These are phyloP conservation scores for Syzygium oleosum DNA, from an alignment of 345 rosid species.

Conservation along the genomic window DNA sequence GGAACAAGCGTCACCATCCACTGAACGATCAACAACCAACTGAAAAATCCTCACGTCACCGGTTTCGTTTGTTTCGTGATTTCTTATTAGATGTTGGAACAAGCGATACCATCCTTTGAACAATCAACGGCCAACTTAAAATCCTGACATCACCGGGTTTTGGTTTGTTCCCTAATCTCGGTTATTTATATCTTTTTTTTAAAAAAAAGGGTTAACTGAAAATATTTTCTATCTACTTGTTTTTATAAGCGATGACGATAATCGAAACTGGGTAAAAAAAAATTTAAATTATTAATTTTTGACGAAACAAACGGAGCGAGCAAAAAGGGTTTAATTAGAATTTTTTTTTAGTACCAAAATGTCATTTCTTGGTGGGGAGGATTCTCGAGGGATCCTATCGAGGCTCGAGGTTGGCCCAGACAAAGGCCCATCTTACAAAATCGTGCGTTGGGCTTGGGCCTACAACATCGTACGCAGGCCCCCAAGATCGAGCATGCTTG, in stretches of 20 bases:
- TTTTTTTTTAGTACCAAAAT: not conserved
- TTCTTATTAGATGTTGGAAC: too few species aligned
- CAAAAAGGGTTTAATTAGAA: not conserved
- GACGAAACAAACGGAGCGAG: not conserved
- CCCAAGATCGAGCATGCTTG: not conserved
- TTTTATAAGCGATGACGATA: not conserved
- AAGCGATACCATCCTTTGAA: too few species aligned
- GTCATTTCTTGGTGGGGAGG: not conserved
- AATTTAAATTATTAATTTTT: not conserved
- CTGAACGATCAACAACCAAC: not conserved
- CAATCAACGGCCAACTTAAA: too few species aligned
- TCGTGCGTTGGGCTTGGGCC: not conserved
- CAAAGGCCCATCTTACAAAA: not conserved
- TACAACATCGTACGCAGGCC: not conserved
- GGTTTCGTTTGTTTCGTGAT: not conserved
- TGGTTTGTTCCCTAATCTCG: not conserved
- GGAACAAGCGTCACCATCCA: not conserved
- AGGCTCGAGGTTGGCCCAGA: not conserved
- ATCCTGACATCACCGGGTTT: too few species aligned
- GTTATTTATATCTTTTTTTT: not conserved
- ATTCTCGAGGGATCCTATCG: not conserved
- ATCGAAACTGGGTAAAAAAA: not conserved
- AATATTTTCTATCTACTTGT: not conserved
- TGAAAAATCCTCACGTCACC: not conserved
- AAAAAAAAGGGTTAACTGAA: not conserved